Evolutionary conservation across 345 rosid genomes (phyloP), one percentile per base, ranked within the genome.

Genomic region (Sonneratia caseolaris): DNA sequence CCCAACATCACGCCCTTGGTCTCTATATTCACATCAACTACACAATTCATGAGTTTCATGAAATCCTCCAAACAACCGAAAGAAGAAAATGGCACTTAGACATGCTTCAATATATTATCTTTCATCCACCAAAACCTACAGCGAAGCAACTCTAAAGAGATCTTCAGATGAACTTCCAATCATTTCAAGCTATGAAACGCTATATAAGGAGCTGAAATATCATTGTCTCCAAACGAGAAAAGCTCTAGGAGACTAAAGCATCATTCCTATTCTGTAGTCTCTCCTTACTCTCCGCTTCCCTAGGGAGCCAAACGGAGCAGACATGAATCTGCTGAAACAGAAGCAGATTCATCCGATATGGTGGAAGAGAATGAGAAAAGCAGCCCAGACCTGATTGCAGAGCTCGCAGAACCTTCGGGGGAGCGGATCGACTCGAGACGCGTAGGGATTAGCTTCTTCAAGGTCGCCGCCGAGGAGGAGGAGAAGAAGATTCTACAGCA

Each of bases 1-100:
- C 74, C 67, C 66, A 70, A 65, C 78, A 75, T 75, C 73, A 48
- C 32, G 68, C 35, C 38, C 72, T 10, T 38, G 37, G 45, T 64
- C 77, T 69, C 68, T 69, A 22, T 38, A 38, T 38, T 13, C 37
- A 67, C 24, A 66, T 24, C 12, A 45, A 67, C 27, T 9, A 65
- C 22, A 37, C 43, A 12, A 37, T 37, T 24, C 5, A 4, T 35
- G 19, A 15, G 7, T 32, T 62, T 16, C 37, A 24, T 16, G 4
- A 66, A 66, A 66, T 16, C 22, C 19, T 2, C 11, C 19, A 6
- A 2, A 32, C 7, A 62, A 19, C 66, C 16, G 24, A 64, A 24
- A 4, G 9, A 64, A 35, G 37, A 36, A 62, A 62, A 11, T 13
- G 11, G 5, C 66, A 62, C n/a, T 16, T 12, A 14, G 19, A 64